Evolutionary conservation across 148 eudicot genomes (phyloP).

Genomic region (Euryodendron excelsum): DNA sequence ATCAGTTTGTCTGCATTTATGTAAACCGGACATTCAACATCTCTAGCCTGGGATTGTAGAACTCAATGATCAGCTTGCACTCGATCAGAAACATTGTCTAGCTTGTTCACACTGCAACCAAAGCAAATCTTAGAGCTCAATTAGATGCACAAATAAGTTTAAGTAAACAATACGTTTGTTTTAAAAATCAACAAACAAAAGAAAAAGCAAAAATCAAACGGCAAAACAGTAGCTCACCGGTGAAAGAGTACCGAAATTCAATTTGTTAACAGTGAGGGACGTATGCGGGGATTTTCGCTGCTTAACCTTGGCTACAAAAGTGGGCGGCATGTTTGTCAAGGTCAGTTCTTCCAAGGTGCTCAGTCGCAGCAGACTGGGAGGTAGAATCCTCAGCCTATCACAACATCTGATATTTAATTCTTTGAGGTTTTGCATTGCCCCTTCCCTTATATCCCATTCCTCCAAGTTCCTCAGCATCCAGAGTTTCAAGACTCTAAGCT

Average conservation of each 20-base stretch:
- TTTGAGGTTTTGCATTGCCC: conserved; percentile 33
- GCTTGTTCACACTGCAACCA: conserved; percentile 24
- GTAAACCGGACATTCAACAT: no score
- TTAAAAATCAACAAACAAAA: neutral
- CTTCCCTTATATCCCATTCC: conserved; percentile 30
- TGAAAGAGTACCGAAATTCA: conserved; percentile 27
- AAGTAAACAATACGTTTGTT: no score
- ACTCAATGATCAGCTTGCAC: neutral
- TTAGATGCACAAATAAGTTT: no score
- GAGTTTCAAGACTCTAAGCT: conserved; percentile 38
- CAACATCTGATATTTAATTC: conserved; percentile 42
- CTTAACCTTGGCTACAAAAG: conserved; percentile 18
- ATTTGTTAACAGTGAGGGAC: conserved; percentile 15
- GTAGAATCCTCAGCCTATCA: conserved; percentile 28
- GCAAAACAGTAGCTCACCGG: conserved; percentile 41
- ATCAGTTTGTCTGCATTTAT: no score
- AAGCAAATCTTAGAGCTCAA: neutral
- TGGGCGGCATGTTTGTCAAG: conserved; percentile 35
- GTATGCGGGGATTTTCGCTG: neutral
- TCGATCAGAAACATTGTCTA: neutral
- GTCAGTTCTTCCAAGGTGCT: conserved; percentile 31
- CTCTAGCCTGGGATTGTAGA: no score
- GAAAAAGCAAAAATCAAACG: neutral
- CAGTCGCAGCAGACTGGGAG: conserved; percentile 17
- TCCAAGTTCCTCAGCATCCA: conserved; percentile 43